phyloP scores from a whole-genome alignment of 352 stramenopile species.

The Phytopythium boreale region DNA sequence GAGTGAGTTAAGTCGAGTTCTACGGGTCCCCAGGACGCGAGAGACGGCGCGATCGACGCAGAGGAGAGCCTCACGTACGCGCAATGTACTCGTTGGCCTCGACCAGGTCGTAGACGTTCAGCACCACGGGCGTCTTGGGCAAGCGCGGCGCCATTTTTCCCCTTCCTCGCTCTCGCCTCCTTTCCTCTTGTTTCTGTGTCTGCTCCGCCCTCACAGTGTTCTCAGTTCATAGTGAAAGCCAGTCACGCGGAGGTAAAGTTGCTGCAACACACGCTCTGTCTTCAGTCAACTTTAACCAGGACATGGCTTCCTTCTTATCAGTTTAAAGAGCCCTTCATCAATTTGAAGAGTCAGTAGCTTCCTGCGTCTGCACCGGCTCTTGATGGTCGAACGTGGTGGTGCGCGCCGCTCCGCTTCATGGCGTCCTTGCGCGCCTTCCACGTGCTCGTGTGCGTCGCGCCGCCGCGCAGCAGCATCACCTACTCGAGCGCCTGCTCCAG shows the following conservation, averaged over 20 bases:
- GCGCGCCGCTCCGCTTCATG: slow-evolving; percentile 39
- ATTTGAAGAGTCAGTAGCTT: too few relatives aligned
- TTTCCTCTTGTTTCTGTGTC: neutral
- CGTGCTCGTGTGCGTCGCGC: slow-evolving; percentile 35
- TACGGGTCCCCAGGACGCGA: neutral
- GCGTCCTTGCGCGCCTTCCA: slow-evolving; percentile 73
- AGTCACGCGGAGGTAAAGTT: neutral
- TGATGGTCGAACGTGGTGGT: slow-evolving; percentile 3
- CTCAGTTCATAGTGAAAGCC: neutral
- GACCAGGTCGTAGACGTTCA: slow-evolving; percentile 93
- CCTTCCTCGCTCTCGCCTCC: neutral
- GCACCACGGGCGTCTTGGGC: slow-evolving; percentile 63
- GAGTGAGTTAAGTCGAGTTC: neutral
- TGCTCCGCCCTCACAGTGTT: too few relatives aligned
- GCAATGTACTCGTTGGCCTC: slow-evolving; percentile 89
- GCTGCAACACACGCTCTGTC: neutral
- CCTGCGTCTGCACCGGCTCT: too few relatives aligned
- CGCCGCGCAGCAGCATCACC: slow-evolving; percentile 24
- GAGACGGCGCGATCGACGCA: neutral
- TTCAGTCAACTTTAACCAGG: neutral
- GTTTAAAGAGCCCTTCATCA: too few relatives aligned
- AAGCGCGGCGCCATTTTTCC: slow-evolving; percentile 37
- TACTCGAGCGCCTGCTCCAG: slow-evolving; percentile 66
- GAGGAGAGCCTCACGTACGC: slow-evolving; percentile 31
- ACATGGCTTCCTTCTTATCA: neutral